Percentiles rank a stretch among this genome's conserved stretches.
phyloP scores from a whole-genome alignment of 176 grass and related monocot species.

The Coix lacrymajobi region DNA sequence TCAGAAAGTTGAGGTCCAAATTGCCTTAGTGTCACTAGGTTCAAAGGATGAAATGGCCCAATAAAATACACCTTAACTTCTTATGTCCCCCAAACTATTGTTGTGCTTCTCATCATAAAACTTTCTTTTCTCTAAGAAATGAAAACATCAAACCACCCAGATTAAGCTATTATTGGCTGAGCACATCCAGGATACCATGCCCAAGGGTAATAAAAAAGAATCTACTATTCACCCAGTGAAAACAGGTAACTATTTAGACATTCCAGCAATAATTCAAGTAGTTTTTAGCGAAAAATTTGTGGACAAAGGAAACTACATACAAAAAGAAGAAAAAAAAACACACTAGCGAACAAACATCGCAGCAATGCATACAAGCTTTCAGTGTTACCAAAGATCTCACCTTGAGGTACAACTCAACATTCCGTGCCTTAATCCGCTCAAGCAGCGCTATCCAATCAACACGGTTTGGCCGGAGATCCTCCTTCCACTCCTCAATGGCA shows the following conservation, averaged over 20 bases:
- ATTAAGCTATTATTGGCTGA: background rate
- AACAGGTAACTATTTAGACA: background rate
- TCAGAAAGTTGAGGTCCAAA: background rate
- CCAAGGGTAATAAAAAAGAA: background rate
- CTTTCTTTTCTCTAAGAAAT: background rate
- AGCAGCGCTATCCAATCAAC: constrained; percentile 78
- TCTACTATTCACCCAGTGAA: background rate
- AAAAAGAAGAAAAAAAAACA: background rate
- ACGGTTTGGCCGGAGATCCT: constrained; percentile 52
- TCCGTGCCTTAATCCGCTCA: constrained; percentile 56
- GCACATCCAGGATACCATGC: background rate
- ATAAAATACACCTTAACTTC: background rate
- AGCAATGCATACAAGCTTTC: constrained; percentile 1
- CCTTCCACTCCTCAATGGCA: constrained; percentile 77
- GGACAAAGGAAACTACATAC: background rate
- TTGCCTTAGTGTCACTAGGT: background rate
- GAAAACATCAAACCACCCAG: background rate
- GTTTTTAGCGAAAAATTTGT: background rate
- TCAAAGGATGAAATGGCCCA: background rate
- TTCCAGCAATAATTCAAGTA: background rate
- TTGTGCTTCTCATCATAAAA: background rate
- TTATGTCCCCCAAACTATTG: background rate
- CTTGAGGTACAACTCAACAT: constrained; percentile 73
- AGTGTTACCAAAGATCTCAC: constrained; percentile 35
- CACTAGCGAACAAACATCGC: background rate